phyloP scores from a whole-genome alignment of 169 alveolate species.

The Eimeria necatrix region DNA sequence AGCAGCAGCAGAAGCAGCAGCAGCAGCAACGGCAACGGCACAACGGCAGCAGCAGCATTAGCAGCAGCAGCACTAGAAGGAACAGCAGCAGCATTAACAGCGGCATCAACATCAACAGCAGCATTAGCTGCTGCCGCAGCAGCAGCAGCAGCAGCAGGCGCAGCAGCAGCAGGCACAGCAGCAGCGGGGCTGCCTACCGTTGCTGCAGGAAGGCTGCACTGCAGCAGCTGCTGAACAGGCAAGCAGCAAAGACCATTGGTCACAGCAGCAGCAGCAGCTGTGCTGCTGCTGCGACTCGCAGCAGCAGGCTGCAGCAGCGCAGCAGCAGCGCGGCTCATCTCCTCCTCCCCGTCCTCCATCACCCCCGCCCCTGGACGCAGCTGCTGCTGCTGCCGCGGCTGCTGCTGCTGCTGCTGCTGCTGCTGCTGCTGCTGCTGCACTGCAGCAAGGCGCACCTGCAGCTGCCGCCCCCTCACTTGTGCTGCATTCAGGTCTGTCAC shows the following conservation, averaged over 20 bases:
- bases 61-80: too few relatives aligned
- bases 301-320: not conserved
- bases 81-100: too few relatives aligned
- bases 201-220: not conserved
- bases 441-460: constrained; percentile 25
- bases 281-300: not conserved
- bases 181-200: not conserved
- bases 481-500: not conserved
- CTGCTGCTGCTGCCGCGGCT: not conserved
- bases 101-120: too few relatives aligned
- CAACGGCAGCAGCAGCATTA: too few relatives aligned
- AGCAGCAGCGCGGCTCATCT: not conserved
- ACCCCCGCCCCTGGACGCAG: too few relatives aligned
- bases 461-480: not conserved
- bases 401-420: constrained; percentile 18
- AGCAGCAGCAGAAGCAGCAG: too few relatives aligned
- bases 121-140: too few relatives aligned
- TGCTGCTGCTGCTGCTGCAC: constrained; percentile 42
- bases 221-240: not conserved
- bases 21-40: too few relatives aligned
- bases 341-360: not conserved
- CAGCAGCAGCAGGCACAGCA: too few relatives aligned
- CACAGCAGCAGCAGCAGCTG: not conserved
- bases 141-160: too few relatives aligned
- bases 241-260: not conserved